Evolutionary conservation across 1,139 yeast species (phyloP).

Genomic region (Geotrichum europaeum): DNA sequence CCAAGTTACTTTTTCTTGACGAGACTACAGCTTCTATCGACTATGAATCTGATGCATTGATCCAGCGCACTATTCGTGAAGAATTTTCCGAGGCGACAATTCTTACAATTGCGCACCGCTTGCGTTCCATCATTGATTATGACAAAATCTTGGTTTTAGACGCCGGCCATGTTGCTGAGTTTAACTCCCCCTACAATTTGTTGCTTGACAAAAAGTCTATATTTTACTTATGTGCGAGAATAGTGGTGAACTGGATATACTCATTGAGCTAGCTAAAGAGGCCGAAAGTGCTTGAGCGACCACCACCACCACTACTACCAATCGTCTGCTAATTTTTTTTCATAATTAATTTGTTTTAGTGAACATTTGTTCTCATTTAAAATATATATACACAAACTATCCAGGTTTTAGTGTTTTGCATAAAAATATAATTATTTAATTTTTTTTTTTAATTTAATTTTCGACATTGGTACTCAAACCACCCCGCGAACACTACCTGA

Average conservation of each 20-base stretch:
- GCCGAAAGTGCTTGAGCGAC: slow-evolving; percentile 19
- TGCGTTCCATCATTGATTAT: slow-evolving; percentile 87
- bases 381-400: too few species aligned
- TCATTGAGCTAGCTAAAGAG: slow-evolving; percentile 67
- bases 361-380: too few species aligned
- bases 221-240: slow-evolving; percentile 84
- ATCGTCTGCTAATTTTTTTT: background rate
- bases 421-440: too few species aligned
- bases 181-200: slow-evolving; percentile 75
- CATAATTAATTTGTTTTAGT: too few species aligned
- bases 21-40: slow-evolving; percentile 98
- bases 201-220: slow-evolving; percentile 56
- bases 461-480: too few species aligned
- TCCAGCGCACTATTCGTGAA: slow-evolving; percentile 82
- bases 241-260: slow-evolving; percentile 82
- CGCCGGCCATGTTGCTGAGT: slow-evolving; percentile 86
- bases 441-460: too few species aligned
- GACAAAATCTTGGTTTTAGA: slow-evolving; percentile 93
- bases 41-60: slow-evolving; percentile 68
- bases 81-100: slow-evolving; percentile 76
- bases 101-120: slow-evolving; percentile 89
- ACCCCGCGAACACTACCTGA: too few species aligned
- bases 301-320: too few species aligned
- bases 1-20: slow-evolving; percentile 81
- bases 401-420: too few species aligned